Evolutionary conservation across 176 grass and related monocot genomes (phyloP).

Genomic region (Triticum dicoccoides): DNA sequence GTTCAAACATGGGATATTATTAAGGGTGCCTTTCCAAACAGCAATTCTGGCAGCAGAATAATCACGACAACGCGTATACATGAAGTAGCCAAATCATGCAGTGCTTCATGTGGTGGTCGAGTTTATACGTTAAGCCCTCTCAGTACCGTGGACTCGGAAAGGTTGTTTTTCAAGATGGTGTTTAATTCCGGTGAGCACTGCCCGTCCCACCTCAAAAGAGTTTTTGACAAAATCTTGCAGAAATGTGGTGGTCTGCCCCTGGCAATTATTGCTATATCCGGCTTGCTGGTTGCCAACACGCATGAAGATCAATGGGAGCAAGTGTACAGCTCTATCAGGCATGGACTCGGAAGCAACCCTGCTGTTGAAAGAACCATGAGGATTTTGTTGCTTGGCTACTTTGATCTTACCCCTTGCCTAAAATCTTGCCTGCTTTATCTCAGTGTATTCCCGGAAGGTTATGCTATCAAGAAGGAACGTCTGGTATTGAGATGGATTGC

Average conservation of each 20-base stretch:
- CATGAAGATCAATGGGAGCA: background rate
- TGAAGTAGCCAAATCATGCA: conserved; percentile 8
- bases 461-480: background rate
- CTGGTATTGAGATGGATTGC: conserved; percentile 11
- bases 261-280: background rate
- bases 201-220: background rate
- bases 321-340: background rate
- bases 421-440: conserved; percentile 19
- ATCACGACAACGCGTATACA: background rate
- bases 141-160: background rate
- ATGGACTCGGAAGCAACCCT: background rate
- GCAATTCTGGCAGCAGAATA: background rate
- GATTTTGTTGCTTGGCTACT: conserved; percentile 16
- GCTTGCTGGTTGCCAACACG: background rate
- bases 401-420: background rate
- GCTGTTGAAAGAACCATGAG: background rate
- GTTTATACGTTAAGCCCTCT: background rate
- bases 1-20: background rate
- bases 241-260: conserved; percentile 27
- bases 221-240: background rate
- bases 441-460: conserved; percentile 5
- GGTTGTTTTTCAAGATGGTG: background rate
- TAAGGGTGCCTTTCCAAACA: background rate
- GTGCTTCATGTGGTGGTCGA: background rate
- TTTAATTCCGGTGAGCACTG: background rate